Evolutionary conservation across 345 rosid genomes (phyloP), one percentile per base, ranked within the genome.

Genomic region (Populus euphratica): DNA sequence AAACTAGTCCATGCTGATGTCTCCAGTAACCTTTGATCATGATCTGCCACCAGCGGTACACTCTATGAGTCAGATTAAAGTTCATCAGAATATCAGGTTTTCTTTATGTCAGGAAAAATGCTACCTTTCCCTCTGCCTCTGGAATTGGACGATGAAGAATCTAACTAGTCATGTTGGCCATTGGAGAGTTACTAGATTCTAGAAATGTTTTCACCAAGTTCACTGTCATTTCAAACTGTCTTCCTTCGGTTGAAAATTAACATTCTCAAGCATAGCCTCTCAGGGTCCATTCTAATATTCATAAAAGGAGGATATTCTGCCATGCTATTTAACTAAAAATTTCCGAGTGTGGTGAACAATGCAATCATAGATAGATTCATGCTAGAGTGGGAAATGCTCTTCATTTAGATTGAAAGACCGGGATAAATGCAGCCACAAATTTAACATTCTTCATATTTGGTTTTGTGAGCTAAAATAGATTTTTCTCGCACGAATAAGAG

Each of bases 1-100:
- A 38, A 5, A 16, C 67, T 50, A 54, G 73, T 68, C 79, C 68
- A 76, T n/a, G 63, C 16, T 75, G 17, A n/a, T 8, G 36, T 65
- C 47, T 65, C 43, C 2, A 44, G 35, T 16, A 41, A 33, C 47
- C 49, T 38, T 5, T 5, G 49, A 38, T 43, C 47, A 43, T 59
- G 64, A 23, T 23, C 12, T 23, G 16, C 63, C 63, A 9, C 63
- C 1, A 10, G 29, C 64, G 25, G 1, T 23, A 0, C 64, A 59
- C 64, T 59, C 23, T n/a, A 59, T 23, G 64, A 59, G 29, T n/a
- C 29, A 10, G 64, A 23, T 56, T n/a, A 23, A 1, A 3, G 63
- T n/a, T 56, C 63, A 8, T 56, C 63, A 56, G 27, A 13, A n/a
- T 56, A 21, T 56, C 0, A 56, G 63, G n/a, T 56, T 56, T 56